phyloP scores from a whole-genome alignment of 805 yeast species.

The Zygosaccharomyces bisporus region DNA sequence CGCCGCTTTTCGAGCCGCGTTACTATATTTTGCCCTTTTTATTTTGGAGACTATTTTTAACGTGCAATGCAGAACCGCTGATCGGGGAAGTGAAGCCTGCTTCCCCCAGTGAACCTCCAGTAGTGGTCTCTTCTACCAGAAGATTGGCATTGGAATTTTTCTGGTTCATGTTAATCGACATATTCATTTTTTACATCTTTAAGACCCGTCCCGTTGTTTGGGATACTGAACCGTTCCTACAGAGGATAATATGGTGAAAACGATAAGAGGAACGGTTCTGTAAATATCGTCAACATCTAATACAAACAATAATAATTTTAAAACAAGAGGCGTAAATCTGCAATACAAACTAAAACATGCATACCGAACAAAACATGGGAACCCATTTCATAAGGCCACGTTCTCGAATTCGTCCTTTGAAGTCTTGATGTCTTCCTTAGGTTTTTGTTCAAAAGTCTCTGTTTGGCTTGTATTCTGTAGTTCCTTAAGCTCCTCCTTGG shows the following conservation, averaged over 20 bases:
- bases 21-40: slow-evolving; percentile 81
- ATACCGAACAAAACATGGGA: slow-evolving; percentile 4
- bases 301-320: slow-evolving; percentile 1
- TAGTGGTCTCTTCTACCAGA: slow-evolving; percentile 24
- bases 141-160: slow-evolving; percentile 52
- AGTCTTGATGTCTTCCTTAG: slow-evolving; percentile 2
- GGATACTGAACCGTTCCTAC: slow-evolving; percentile 56
- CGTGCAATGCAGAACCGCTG: slow-evolving; percentile 38
- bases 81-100: slow-evolving; percentile 26
- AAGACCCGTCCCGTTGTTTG: slow-evolving; percentile 61
- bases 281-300: slow-evolving; percentile 3
- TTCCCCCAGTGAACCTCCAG: slow-evolving; percentile 15
- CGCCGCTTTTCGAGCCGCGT: slow-evolving; percentile 92
- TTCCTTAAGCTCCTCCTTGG: slow-evolving; percentile 7
- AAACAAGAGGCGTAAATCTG: slow-evolving; percentile 4
- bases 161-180: slow-evolving; percentile 60
- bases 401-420: slow-evolving; percentile 30
- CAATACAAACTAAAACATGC: slow-evolving; percentile 7
- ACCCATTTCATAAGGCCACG: slow-evolving; percentile 25
- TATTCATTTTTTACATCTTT: slow-evolving; percentile 52
- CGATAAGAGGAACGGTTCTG: not conserved
- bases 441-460: slow-evolving; percentile 7
- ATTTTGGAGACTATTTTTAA: slow-evolving; percentile 62
- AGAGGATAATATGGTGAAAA: slow-evolving; percentile 82
- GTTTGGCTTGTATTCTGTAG: slow-evolving; percentile 1